A percentile compares a stretch with the other conserved stretches of the same genome.
Conservation (phyloP, 1,139 yeast genomes). For the Geotrichum aggregatum region DNA sequence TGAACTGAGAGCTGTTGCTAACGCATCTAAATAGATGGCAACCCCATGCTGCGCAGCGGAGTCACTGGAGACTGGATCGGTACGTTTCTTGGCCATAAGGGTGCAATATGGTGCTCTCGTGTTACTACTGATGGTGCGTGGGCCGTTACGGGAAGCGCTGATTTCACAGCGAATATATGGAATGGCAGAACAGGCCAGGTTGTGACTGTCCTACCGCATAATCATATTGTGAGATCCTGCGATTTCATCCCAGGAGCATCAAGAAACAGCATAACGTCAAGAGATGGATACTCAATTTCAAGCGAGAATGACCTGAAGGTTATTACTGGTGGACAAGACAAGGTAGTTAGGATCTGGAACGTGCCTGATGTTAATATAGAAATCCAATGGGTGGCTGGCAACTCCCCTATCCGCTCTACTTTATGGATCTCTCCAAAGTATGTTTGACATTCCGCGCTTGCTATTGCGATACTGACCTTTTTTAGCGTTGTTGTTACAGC, state of each 20-base stretch:
- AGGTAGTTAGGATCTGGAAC: slow-evolving; percentile 30
- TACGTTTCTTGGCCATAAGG: slow-evolving; percentile 41
- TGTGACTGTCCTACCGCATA: slow-evolving; percentile 32
- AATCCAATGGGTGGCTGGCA: slow-evolving; percentile 26
- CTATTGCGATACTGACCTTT: background rate
- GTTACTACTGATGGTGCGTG: slow-evolving; percentile 31
- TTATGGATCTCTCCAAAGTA: slow-evolving; percentile 25
- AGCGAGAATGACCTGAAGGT: slow-evolving; percentile 13
- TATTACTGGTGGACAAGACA: slow-evolving; percentile 33
- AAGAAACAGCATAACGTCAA: background rate
- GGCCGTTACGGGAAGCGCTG: slow-evolving; percentile 40
- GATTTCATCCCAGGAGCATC: slow-evolving; percentile 26
- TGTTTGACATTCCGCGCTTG: background rate
- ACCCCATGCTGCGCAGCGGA: slow-evolving; percentile 41
- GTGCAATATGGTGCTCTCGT: slow-evolving; percentile 41
- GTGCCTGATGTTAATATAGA: slow-evolving; percentile 17
- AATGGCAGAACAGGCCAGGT: slow-evolving; percentile 33
- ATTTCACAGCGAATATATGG: slow-evolving; percentile 40
- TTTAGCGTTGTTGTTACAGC: slow-evolving; percentile 28
- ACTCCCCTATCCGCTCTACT: slow-evolving; percentile 19
- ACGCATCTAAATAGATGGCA: slow-evolving; percentile 32
- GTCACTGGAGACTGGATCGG: slow-evolving; percentile 43
- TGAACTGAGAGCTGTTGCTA: background rate
- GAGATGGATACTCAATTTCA: background rate
- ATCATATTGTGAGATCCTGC: slow-evolving; percentile 37